Percentiles rank a stretch among this genome's conserved stretches.
Evolutionary conservation across 2,329 filamentous ascomycete species (phyloP).

Genomic region (Scytalidium lignicola): DNA sequence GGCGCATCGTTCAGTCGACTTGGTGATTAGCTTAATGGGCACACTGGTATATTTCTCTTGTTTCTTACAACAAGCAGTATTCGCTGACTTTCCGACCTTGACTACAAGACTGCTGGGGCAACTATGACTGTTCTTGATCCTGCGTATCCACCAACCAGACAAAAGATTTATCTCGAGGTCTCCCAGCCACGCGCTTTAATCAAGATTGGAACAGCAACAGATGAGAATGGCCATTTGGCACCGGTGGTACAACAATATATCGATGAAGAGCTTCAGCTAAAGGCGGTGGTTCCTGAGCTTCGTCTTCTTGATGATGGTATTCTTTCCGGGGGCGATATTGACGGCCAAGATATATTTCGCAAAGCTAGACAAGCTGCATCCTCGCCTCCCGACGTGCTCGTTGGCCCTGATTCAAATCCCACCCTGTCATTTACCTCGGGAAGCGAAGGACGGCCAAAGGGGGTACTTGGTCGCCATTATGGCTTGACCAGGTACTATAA

Average conservation of each 20-base stretch:
- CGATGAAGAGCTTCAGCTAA: conserved; percentile 64
- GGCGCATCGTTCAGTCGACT: conserved; percentile 74
- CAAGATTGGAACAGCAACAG: conserved; percentile 65
- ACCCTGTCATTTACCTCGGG: conserved; percentile 73
- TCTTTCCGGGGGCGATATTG: conserved; percentile 61
- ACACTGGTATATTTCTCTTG: conserved; percentile 38
- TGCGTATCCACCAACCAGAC: conserved; percentile 72
- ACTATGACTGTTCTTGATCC: conserved; percentile 71
- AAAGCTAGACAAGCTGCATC: conserved; percentile 43
- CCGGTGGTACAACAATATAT: conserved; percentile 61
- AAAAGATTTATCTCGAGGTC: conserved; percentile 79
- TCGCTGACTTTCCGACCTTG: conserved; percentile 31
- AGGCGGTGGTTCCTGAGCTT: conserved; percentile 69
- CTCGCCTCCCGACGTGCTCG: conserved; percentile 62
- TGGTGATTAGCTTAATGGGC: conserved; percentile 78
- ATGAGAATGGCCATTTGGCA: conserved; percentile 60
- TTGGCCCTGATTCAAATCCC: conserved; percentile 80
- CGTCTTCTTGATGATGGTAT: conserved; percentile 65
- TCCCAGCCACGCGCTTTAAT: conserved; percentile 69
- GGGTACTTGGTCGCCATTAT: conserved; percentile 83
- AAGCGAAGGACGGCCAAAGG: conserved; percentile 75
- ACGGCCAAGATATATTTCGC: conserved; percentile 64
- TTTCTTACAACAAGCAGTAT: neutral
- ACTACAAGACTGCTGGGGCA: conserved; percentile 48
- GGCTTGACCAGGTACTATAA: conserved; percentile 80